These are phyloP conservation scores for Daldinia sp. DNA, from an alignment of 2,329 filamentous ascomycete genomes.

Conservation along the genomic window DNA sequence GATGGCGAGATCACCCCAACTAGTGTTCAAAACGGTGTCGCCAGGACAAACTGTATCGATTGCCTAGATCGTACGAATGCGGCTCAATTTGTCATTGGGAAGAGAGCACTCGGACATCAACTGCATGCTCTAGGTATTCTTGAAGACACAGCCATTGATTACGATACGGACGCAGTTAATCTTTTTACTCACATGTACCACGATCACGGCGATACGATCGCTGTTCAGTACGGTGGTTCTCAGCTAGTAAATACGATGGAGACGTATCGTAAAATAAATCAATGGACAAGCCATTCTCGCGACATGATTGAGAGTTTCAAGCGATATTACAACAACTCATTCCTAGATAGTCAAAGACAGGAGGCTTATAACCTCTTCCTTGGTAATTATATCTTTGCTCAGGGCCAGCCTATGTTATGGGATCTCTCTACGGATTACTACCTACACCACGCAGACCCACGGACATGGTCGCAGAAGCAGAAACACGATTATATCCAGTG, in stretches of 20 bases:
- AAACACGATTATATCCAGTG: constrained; percentile 84
- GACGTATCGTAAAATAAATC: constrained; percentile 98
- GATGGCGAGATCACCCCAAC: constrained; percentile 71
- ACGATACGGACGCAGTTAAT: constrained; percentile 95
- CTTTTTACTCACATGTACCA: constrained; percentile 99
- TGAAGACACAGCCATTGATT: constrained; percentile 79
- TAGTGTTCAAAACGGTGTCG: constrained; percentile 87
- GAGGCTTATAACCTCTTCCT: constrained; percentile 98
- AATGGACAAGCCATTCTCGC: constrained; percentile 96
- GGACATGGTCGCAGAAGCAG: constrained; percentile 70
- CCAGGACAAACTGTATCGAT: constrained; percentile 96
- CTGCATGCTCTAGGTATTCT: constrained; percentile 91
- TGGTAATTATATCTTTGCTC: constrained; percentile 89
- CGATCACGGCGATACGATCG: constrained; percentile 96
- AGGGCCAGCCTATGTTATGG: constrained; percentile 95
- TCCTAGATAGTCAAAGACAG: constrained; percentile 95
- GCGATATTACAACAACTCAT: constrained; percentile 98
- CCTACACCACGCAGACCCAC: constrained; percentile 87
- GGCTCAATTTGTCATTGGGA: constrained; percentile 96
- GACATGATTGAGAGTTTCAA: constrained; percentile 99
- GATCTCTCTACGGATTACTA: constrained; percentile 96
- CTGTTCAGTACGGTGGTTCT: constrained; percentile 95
- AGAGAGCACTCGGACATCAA: constrained; percentile 90
- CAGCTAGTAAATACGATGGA: constrained; percentile 99
- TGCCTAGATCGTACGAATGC: constrained; percentile 97